Conservation (phyloP, 2,329 filamentous ascomycete genomes). For the Dendryphion nanum region DNA sequence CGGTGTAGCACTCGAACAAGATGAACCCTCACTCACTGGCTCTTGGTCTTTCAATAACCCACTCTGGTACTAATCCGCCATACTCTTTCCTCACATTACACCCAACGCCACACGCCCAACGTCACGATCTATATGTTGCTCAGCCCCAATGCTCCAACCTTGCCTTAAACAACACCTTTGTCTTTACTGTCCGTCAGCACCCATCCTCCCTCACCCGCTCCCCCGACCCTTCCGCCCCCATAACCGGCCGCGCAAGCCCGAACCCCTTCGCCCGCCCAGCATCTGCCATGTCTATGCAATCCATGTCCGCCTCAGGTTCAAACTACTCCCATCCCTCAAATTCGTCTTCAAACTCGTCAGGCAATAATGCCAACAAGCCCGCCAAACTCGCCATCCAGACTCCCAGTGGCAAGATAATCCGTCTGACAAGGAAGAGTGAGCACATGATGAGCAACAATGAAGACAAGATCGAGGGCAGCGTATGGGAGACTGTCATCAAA, state of each 20-base stretch:
- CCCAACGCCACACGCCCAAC: constrained; percentile 94
- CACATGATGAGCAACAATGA: constrained; percentile 56
- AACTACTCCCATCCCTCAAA: constrained; percentile 58
- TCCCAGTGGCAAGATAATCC: constrained; percentile 89
- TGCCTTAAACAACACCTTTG: constrained; percentile 94
- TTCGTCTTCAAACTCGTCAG: constrained; percentile 55
- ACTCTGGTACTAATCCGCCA: constrained; percentile 86
- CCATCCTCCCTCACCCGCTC: constrained; percentile 58
- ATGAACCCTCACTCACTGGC: constrained; percentile 92
- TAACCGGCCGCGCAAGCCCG: constrained; percentile 50
- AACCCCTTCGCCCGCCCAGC: constrained; percentile 54
- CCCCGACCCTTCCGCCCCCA: constrained; percentile 31
- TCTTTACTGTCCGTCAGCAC: constrained; percentile 93
- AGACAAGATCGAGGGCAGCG: constrained; percentile 65
- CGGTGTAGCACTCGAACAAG: constrained; percentile 73
- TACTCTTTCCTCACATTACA: constrained; percentile 93
- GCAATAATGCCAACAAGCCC: constrained; percentile 68
- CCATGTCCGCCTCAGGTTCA: constrained; percentile 52
- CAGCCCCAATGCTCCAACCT: constrained; percentile 90
- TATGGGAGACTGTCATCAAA: constrained; percentile 90
- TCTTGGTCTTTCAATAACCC: constrained; percentile 83
- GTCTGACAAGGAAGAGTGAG: constrained; percentile 79
- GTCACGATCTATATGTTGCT: constrained; percentile 94
- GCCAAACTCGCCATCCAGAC: constrained; percentile 95
- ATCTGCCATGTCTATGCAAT: constrained; percentile 62